Base-by-base conservation (phyloP, 495 filamentous ascomycete species). In the Staphylotrichum longicolle region DNA sequence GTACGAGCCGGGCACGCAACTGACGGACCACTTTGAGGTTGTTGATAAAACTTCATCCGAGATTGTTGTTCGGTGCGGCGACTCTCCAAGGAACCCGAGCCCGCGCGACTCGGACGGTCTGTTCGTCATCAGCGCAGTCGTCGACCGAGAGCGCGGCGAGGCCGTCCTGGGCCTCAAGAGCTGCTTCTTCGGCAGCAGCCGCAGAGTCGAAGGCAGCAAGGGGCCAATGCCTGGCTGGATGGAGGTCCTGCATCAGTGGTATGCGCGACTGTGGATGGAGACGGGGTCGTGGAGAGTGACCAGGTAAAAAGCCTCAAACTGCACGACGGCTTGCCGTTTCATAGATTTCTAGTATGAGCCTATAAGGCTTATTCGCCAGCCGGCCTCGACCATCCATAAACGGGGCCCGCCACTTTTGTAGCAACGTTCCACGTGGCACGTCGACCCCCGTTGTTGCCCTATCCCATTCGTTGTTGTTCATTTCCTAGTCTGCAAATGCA, bases 21-120 rank as follows among this genome's bases (percentile, higher is more conserved):
- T 90, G 66, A 88, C 85, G 33, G 88, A 91, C 68, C 88, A 91
- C 72, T 91, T 91, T 70, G 86, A 91, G 71, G 87, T 91, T 0
- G 73, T 91, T 3, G 82, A 84, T 61, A 86, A 88, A 71, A 83
- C 80, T 15, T 76, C 82, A 7, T 81, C 81, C 33, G 75, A 77
- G 35, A 86, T 90, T 48, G 70, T 82, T 6, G 80, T 90, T 35
- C 83, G 88, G 15, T 86, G 85, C 67, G 88, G 88, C 32, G 88
- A 86, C 60, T 83, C 83, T 5, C 88, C 88, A 0, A 75, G 84
- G 53, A 81, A 81, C 33, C 64, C 62, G 34, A 83, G 76, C 0
- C 78, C 86, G 33, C 76, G 88, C 41, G 75, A 79, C 30, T 85
- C 80, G 15, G 88, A 91, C 70, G 88, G 88, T 0, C 73, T 91